Evolutionary conservation across 2,329 filamentous ascomycete species (phyloP).

Genomic region (Cladorrhinum sp.): DNA sequence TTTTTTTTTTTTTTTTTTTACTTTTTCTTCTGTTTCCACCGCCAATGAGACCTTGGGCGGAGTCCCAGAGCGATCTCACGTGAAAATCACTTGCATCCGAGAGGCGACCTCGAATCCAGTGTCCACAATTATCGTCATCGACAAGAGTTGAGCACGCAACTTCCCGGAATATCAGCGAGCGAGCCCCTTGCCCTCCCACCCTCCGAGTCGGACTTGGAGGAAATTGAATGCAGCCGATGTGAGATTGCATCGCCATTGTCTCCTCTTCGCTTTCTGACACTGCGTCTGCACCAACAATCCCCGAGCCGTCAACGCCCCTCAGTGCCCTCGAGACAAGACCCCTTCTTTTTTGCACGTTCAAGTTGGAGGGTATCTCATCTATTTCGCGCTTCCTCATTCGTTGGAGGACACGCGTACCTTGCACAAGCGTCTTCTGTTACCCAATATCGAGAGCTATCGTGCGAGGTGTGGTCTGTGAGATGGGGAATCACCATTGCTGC

Average conservation of each 20-base stretch:
- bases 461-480: not conserved
- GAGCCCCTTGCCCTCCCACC: too few species aligned
- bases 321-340: not conserved
- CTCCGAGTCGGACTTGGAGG: not conserved
- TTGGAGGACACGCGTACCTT: conserved; percentile 19
- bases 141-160: too few species aligned
- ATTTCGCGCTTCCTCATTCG: conserved; percentile 13
- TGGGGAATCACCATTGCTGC: not conserved
- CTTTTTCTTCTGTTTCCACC: too few species aligned
- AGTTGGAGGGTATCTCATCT: conserved; percentile 15
- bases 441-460: not conserved
- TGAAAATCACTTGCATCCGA: not conserved
- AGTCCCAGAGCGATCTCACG: not conserved
- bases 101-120: not conserved
- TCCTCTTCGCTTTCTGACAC: too few species aligned
- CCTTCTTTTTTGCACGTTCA: not conserved
- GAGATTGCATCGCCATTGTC: not conserved
- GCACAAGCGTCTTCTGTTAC: conserved; percentile 19
- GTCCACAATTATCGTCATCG: not conserved
- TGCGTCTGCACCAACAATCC: not conserved
- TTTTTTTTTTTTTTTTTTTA: not conserved
- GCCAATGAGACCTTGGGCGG: not conserved
- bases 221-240: not conserved
- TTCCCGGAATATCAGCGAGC: too few species aligned
- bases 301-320: not conserved